Percentiles rank a stretch among this genome's conserved stretches.
Evolutionary conservation across 805 yeast genomes (phyloP).

Genomic region (Wickerhamomyces queroliae): DNA sequence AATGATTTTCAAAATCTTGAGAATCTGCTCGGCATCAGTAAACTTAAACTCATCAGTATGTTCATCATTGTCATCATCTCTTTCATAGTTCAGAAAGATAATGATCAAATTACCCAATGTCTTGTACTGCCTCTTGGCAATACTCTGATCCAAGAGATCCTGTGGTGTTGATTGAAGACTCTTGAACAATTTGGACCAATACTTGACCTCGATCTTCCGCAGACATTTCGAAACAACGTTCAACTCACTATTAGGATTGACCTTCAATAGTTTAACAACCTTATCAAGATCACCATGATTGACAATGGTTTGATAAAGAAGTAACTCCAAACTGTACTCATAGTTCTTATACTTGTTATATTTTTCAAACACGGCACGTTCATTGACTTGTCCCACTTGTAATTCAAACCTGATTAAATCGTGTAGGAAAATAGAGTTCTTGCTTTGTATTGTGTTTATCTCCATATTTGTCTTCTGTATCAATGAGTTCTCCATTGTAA

Average conservation of each 20-base stretch:
- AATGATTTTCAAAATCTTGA: conserved; percentile 20
- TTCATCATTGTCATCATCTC: conserved; percentile 6
- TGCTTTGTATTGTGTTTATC: conserved; percentile 27
- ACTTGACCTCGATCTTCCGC: conserved; percentile 43
- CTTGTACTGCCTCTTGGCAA: conserved; percentile 35
- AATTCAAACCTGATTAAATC: conserved; percentile 40
- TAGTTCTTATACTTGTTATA: conserved; percentile 29
- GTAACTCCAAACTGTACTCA: conserved; percentile 39
- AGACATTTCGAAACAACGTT: conserved; percentile 41
- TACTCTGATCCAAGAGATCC: conserved; percentile 33
- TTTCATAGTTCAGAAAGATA: conserved; percentile 40
- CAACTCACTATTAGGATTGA: conserved; percentile 17
- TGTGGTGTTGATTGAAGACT: conserved; percentile 34
- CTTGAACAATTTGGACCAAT: conserved; percentile 39
- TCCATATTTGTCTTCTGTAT: conserved; percentile 24
- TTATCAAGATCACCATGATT: conserved; percentile 16
- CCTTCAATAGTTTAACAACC: conserved; percentile 16
- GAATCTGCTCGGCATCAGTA: conserved; percentile 15
- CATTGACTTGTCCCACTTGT: conserved; percentile 6
- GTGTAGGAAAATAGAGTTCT: conserved; percentile 38
- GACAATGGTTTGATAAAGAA: conserved; percentile 31
- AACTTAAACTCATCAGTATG: conserved; percentile 2
- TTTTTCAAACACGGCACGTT: conserved; percentile 13
- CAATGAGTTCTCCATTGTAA: conserved; percentile 35
- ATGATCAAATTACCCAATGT: conserved; percentile 40